Percentiles rank a stretch among this genome's conserved stretches.
Conservation (phyloP, 306 rosid genomes). For the Pyrus communis region DNA sequence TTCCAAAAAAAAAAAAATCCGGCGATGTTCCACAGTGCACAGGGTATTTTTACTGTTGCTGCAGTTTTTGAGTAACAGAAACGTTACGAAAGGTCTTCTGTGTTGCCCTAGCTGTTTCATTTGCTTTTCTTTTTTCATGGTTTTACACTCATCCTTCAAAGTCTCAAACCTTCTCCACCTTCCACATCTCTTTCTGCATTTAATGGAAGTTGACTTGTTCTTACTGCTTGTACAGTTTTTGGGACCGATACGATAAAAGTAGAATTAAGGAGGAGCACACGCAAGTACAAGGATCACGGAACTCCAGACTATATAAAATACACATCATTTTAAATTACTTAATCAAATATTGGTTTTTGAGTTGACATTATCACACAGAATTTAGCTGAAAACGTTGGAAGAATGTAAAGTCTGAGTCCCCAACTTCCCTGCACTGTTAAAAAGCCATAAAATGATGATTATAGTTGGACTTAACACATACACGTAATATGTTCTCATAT, state of each 20-base stretch:
- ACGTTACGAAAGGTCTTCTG: not conserved
- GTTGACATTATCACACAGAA: not conserved
- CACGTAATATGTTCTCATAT: too few species aligned
- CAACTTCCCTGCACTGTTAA: not conserved
- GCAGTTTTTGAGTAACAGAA: constrained; percentile 19
- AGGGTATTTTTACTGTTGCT: not conserved
- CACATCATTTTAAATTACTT: not conserved
- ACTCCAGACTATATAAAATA: not conserved
- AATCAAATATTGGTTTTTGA: not conserved
- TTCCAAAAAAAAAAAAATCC: too few species aligned
- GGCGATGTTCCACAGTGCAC: not conserved
- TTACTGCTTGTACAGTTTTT: not conserved
- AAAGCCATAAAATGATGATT: not conserved
- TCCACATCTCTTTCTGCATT: not conserved
- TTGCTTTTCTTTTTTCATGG: not conserved
- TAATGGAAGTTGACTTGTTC: not conserved
- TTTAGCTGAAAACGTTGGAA: not conserved
- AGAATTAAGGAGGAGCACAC: not conserved
- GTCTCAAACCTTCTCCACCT: not conserved
- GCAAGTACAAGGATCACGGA: not conserved
- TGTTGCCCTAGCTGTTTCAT: not conserved
- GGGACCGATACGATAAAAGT: not conserved
- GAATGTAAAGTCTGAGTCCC: not conserved
- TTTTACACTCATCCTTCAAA: not conserved
- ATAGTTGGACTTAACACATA: not conserved